Base-by-base conservation (phyloP, 805 yeast genomes). In the Hanseniaspora hatyaiensis region DNA sequence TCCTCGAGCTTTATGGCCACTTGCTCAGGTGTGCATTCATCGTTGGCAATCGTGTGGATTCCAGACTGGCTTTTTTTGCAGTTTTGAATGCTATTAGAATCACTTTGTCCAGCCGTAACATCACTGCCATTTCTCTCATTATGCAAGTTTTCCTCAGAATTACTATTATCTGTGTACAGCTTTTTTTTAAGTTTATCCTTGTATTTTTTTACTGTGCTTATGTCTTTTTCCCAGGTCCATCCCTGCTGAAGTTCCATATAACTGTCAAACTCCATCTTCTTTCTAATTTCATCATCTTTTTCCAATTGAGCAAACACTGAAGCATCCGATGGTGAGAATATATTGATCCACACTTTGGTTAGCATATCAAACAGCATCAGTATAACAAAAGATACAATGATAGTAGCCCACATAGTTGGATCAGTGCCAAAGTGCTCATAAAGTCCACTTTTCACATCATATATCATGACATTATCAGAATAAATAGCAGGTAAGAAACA, bases 361-460 rank as follows among this genome's bases (percentile, higher is more conserved):
- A 81, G 58, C 33, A 83, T 62, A 59, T 92, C 97, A 51, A 82
- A 65, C 32, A 78, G 62, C 12, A 83, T 54, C 2, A 89, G 82
- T 46, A 84, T 66, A 0, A 74, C 64, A 1, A 69, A 60, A 16
- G 82, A 59, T 1, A 78, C 70, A 26, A 85, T 57, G 29, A 83
- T 64, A 0, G 85, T 63, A 1, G 85, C 84, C 97, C 97, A 92
- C 77, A 87, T 89, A 0, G 83, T 71, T n/a, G 69, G 60, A 59
- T 92, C 96, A 18, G 54, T 63, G 19, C 97, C 97, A 66, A 85
- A 86, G 44, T 76, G 76, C 41, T 77, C 63, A 50, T 71, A 69
- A 40, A 92, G 67, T 2, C 92, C 94, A 52, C 74, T 70, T 6
- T 70, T 67, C 2, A 83, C 96, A 60, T 74, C 83, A 62, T 75